Percentiles rank a stretch among this genome's conserved stretches.
phyloP scores from a whole-genome alignment of 305 asterid genomes.

The Plantago rigida region DNA sequence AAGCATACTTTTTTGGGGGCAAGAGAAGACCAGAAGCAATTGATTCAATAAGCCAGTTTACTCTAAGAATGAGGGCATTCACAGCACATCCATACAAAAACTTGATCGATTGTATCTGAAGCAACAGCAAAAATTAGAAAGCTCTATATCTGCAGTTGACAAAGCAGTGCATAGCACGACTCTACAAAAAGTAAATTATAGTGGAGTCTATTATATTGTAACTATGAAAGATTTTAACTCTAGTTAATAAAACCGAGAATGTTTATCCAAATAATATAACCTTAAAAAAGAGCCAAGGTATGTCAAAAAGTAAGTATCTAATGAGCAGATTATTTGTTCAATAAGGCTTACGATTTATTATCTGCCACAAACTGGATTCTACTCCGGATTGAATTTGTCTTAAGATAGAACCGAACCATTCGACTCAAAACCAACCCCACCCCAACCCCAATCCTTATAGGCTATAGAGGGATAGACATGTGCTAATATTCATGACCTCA shows the following conservation, averaged over 20 bases:
- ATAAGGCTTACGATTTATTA: background rate
- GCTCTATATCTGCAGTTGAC: conserved; percentile 16
- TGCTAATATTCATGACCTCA: conserved; percentile 15
- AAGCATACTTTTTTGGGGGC: conserved; percentile 53
- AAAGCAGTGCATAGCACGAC: conserved; percentile 20
- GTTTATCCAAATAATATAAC: conserved; percentile 7
- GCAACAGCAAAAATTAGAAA: conserved; percentile 27
- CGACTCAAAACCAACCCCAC: background rate
- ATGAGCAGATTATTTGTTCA: background rate
- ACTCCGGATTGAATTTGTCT: background rate
- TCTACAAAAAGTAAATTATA: conserved; percentile 11
- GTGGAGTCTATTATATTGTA: background rate
- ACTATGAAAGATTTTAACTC: background rate
- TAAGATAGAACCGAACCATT: background rate
- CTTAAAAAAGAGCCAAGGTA: background rate
- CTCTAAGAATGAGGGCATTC: conserved; percentile 53
- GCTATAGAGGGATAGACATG: background rate
- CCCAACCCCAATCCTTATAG: conserved; percentile 1
- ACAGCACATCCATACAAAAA: conserved; percentile 83
- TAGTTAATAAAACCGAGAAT: background rate
- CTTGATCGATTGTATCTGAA: conserved; percentile 68
- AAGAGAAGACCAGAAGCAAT: conserved; percentile 50
- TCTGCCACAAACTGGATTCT: background rate
- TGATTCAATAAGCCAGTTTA: conserved; percentile 69
- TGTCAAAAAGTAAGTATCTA: background rate